A percentile compares a stretch with the other conserved stretches of the same genome.
phyloP scores from a whole-genome alignment of 129 eudicot species.

The Scalesia atractyloides region DNA sequence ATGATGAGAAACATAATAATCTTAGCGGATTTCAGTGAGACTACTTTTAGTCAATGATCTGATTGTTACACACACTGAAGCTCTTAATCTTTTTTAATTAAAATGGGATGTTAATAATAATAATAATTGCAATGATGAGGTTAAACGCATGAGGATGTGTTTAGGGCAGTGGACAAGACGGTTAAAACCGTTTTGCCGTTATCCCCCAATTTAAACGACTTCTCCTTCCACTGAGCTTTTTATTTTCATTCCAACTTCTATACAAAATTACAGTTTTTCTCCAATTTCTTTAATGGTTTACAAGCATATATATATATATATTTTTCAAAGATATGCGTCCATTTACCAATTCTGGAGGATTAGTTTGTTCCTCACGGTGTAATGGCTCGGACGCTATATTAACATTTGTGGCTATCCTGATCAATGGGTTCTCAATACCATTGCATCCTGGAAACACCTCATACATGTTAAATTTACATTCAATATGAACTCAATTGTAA shows the following conservation, averaged over 20 bases:
- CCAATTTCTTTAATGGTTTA: too few species aligned
- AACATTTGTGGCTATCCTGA: constrained; percentile 49
- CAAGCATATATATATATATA: too few species aligned
- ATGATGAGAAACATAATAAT: constrained; percentile 54
- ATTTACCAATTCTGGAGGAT: constrained; percentile 69
- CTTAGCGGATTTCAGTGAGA: constrained; percentile 87
- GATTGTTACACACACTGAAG: constrained; percentile 88
- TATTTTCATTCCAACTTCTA: neutral
- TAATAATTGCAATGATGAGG: constrained; percentile 43
- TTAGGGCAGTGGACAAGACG: constrained; percentile 56
- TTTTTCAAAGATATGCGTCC: constrained; percentile 38
- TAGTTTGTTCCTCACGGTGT: constrained; percentile 51
- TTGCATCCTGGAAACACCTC: constrained; percentile 65
- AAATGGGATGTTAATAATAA: neutral
- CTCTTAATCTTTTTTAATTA: neutral
- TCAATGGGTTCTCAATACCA: constrained; percentile 43
- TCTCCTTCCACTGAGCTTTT: constrained; percentile 82
- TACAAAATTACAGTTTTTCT: too few species aligned
- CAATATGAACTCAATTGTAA: too few species aligned
- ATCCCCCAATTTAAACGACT: constrained; percentile 59
- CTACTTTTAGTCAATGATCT: constrained; percentile 56
- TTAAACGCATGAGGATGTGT: constrained; percentile 31
- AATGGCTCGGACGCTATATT: constrained; percentile 70
- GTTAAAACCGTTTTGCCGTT: constrained; percentile 45
- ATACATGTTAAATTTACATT: constrained; percentile 12